Conservation (phyloP, 2,329 filamentous ascomycete species). For the Gyromitra esculenta region DNA sequence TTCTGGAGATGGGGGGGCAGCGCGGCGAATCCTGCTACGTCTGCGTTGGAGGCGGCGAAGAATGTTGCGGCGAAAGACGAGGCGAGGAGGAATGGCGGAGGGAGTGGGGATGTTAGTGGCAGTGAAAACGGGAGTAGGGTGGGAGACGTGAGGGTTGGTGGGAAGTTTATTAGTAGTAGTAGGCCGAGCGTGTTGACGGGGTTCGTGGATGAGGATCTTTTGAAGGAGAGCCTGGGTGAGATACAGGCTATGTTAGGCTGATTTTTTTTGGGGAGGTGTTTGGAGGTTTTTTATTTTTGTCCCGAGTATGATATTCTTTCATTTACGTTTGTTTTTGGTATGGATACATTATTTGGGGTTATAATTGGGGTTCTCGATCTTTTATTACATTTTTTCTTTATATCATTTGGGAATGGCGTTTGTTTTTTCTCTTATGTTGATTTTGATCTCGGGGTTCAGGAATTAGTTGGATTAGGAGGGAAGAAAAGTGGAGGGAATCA, state of each 20-base stretch:
- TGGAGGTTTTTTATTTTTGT: not conserved
- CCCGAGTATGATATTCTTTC: not conserved
- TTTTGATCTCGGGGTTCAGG: slow-evolving; percentile 3
- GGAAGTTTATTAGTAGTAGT: slow-evolving; percentile 8
- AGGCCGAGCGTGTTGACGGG: slow-evolving; percentile 27
- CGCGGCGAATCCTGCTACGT: not conserved
- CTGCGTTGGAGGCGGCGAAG: slow-evolving; percentile 17
- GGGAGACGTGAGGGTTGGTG: slow-evolving; percentile 20
- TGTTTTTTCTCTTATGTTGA: slow-evolving; percentile 13
- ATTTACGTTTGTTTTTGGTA: slow-evolving; percentile 15
- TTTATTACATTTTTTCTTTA: slow-evolving; percentile 9
- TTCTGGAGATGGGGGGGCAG: slow-evolving; percentile 40
- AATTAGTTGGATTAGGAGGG: not conserved
- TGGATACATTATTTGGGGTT: slow-evolving; percentile 23
- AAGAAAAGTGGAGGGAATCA: too few species aligned
- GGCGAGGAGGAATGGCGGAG: slow-evolving; percentile 7
- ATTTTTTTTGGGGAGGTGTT: slow-evolving; percentile 11
- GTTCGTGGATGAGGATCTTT: slow-evolving; percentile 47
- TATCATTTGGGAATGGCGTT: slow-evolving; percentile 28
- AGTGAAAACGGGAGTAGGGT: slow-evolving; percentile 9
- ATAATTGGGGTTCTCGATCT: slow-evolving; percentile 26
- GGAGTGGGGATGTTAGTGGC: slow-evolving; percentile 19
- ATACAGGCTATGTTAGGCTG: slow-evolving; percentile 38
- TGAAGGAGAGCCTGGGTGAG: slow-evolving; percentile 44
- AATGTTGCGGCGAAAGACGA: slow-evolving; percentile 22